Base-by-base conservation (phyloP, 495 filamentous ascomycete genomes). In the Podospora pseudoanserina region DNA sequence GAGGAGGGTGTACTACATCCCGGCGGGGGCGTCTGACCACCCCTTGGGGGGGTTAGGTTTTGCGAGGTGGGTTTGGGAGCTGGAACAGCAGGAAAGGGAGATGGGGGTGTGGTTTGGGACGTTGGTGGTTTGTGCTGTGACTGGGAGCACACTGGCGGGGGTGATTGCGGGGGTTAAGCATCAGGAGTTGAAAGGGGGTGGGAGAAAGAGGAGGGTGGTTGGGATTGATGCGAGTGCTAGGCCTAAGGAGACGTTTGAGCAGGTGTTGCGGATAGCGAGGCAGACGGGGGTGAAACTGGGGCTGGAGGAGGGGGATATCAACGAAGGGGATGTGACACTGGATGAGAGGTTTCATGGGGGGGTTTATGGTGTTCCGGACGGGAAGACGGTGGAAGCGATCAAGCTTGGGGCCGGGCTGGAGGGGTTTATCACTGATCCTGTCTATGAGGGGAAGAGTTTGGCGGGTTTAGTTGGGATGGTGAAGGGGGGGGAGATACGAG, bases 391-490 rank as follows among this genome's bases (percentile, higher is more conserved):
- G 66, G 85, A 85, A 63, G 88, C 87, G 4, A 88, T 90, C 61
- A 81, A 82, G 72, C 88, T 87, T 73, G 86, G 83, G 2, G 88
- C 87, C 5, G 34, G 69, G 69, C 89, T 84, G 39, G 88, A 90
- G 78, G 87, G 82, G 0, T 87, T 90, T 66, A 87, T 91, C 62
- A 89, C 87, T 9, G 88, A 90, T 72, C 87, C 87, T 0, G 88
- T 91, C 2, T 90, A 91, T 70, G 86, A 88, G 74, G 88, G 88
- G 0, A 90, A 90, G 81, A 88, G 84, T 66, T 74, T 91, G 68
- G 86, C 87, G 2, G 87, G 88, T 0, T 84, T 90, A 85, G 80
- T 89, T 74, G 85, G 87, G 71, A 74, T 89, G 82, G 83, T 90
- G n/a, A 77, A 76, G 34, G 80, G 78, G 57, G 87, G 82, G 5